These are phyloP conservation scores for Eucalyptus dawsonii DNA, from an alignment of 345 rosid genomes.

Conservation along the genomic window DNA sequence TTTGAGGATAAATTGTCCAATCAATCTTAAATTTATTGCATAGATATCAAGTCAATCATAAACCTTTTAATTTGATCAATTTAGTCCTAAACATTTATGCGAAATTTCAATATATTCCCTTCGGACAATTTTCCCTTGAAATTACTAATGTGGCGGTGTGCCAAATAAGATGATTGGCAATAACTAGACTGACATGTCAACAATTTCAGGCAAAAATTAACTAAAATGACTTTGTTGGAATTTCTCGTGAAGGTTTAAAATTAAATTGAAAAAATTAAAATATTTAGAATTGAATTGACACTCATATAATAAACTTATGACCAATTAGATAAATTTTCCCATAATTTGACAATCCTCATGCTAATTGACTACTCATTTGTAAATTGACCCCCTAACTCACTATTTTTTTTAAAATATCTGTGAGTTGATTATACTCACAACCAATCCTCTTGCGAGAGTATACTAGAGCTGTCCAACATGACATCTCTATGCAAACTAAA, in stretches of 20 bases:
- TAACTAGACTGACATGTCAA: rapidly evolving
- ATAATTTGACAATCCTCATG: not conserved
- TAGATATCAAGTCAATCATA: rapidly evolving
- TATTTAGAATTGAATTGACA: not conserved
- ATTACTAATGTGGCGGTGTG: rapidly evolving
- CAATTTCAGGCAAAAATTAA: rapidly evolving
- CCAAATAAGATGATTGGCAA: rapidly evolving
- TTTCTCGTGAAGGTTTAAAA: rapidly evolving
- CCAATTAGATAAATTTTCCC: not conserved
- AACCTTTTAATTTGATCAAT: not conserved
- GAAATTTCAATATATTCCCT: not conserved
- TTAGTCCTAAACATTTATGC: not conserved
- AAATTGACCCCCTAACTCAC: not conserved
- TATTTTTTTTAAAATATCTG: not conserved
- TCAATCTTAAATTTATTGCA: not conserved
- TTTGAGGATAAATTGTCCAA: not conserved
- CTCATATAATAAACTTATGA: not conserved
- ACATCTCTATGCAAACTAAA: not conserved
- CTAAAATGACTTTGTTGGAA: rapidly evolving
- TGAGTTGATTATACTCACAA: not conserved
- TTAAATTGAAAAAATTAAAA: not conserved
- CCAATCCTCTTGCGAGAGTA: not conserved
- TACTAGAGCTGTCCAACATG: not conserved
- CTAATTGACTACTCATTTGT: not conserved
- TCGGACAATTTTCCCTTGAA: not conserved